Conservation (phyloP, 805 yeast genomes). For the Yamadazyma laniorum region DNA sequence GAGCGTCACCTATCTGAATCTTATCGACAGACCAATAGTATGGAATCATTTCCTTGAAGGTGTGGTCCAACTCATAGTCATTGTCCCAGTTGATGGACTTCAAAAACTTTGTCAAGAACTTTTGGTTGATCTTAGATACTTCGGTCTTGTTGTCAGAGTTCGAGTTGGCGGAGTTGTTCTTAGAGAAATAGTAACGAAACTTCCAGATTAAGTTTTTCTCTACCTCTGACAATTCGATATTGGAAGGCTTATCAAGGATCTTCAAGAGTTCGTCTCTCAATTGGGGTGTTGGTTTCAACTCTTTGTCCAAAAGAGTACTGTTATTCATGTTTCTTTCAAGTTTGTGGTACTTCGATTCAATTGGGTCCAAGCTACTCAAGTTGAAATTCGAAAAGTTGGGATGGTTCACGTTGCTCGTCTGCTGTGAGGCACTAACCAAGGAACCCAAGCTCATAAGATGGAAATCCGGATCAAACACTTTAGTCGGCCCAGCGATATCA, state of each 20-base stretch:
- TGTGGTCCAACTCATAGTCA: constrained; percentile 75
- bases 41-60: constrained; percentile 63
- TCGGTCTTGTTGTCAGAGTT: constrained; percentile 11
- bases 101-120: constrained; percentile 69
- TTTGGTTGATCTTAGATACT: constrained; percentile 41
- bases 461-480: constrained; percentile 47
- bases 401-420: constrained; percentile 2
- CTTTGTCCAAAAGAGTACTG: constrained; percentile 73
- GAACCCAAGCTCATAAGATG: constrained; percentile 12
- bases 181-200: constrained; percentile 69
- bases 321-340: constrained; percentile 77
- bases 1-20: constrained; percentile 78
- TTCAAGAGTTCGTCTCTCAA: constrained; percentile 68
- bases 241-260: constrained; percentile 78
- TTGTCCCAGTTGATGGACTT: constrained; percentile 89
- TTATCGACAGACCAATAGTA: constrained; percentile 61
- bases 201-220: constrained; percentile 91
- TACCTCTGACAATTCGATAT: constrained; percentile 72
- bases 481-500: constrained; percentile 29
- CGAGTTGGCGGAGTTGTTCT: constrained; percentile 20
- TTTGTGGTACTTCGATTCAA: constrained; percentile 82
- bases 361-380: constrained; percentile 53
- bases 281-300: constrained; percentile 83
- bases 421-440: constrained; percentile 3
- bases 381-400: background rate